Percentiles rank a stretch among this genome's conserved stretches.
Evolutionary conservation across 768 basidiomycete genomes (phyloP).

Genomic region (Mycena pura): DNA sequence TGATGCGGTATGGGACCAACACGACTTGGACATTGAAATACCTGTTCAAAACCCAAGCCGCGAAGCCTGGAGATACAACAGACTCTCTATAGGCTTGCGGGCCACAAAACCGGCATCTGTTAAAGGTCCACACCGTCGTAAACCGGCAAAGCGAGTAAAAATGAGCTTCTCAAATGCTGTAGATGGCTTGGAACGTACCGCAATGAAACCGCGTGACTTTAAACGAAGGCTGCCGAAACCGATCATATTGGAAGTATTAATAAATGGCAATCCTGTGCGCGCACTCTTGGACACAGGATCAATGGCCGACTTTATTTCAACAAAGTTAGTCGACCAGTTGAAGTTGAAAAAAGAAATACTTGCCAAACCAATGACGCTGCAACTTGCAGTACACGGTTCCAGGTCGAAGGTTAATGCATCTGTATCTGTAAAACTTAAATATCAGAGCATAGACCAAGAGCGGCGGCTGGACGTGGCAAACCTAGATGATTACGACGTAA

Average conservation of each 20-base stretch:
- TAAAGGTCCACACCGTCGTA: too few relatives aligned
- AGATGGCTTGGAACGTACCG: conserved; percentile 1
- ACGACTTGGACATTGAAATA: neutral
- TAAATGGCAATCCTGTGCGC: neutral
- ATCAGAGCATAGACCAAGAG: conserved; percentile 32
- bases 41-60: too few relatives aligned
- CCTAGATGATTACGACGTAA: conserved; percentile 25
- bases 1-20: conserved; percentile 3
- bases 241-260: neutral
- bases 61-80: neutral
- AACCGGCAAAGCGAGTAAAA: too few relatives aligned
- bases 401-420: conserved; percentile 35
- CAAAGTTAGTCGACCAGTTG: conserved; percentile 40
- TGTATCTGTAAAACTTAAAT: conserved; percentile 26
- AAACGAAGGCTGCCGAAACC: neutral
- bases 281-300: conserved; percentile 26
- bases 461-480: conserved; percentile 29
- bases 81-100: neutral
- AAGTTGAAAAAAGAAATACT: conserved; percentile 27
- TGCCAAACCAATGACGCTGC: conserved; percentile 36
- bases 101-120: neutral
- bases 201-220: conserved; percentile 12
- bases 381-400: conserved; percentile 41
- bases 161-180: neutral
- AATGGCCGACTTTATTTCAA: conserved; percentile 39